Evolutionary conservation across 495 filamentous ascomycete species (phyloP).

Genomic region (Cercophora newfieldiana): DNA sequence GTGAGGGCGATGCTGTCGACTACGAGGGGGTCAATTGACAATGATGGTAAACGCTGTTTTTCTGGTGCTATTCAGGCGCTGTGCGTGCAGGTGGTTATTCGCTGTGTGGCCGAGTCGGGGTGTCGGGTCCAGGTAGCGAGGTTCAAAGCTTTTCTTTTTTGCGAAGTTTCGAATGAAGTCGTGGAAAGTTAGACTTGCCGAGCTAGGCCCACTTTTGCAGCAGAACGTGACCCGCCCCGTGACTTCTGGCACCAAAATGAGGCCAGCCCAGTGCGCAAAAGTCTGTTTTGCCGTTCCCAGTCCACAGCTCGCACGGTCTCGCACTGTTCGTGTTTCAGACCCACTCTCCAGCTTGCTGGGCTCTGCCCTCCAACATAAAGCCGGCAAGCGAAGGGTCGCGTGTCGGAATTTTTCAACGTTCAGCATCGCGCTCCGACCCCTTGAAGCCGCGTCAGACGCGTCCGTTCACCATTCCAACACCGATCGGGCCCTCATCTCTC

Average conservation of each 20-base stretch:
- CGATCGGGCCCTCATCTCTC: background rate
- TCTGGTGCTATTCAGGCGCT: background rate
- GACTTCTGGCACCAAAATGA: constrained; percentile 16
- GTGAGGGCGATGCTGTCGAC: constrained; percentile 14
- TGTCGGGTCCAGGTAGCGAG: constrained; percentile 17
- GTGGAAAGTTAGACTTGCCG: constrained; percentile 34
- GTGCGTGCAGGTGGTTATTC: constrained; percentile 3
- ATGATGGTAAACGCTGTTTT: constrained; percentile 14
- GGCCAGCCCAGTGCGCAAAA: constrained; percentile 2
- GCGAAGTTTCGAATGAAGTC: constrained; percentile 34
- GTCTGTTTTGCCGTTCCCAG: background rate
- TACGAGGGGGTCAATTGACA: constrained; percentile 19
- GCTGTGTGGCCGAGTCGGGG: constrained; percentile 3
- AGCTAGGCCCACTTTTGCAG: constrained; percentile 20
- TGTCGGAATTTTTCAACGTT: background rate
- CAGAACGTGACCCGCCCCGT: constrained; percentile 33
- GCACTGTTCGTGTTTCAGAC: constrained; percentile 15
- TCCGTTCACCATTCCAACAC: background rate
- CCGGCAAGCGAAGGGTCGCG: constrained; percentile 5
- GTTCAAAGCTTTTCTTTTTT: constrained; percentile 26
- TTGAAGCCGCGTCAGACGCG: background rate
- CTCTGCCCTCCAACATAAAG: background rate
- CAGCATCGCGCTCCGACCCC: background rate
- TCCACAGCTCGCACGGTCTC: background rate
- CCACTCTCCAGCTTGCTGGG: background rate